Evolutionary conservation across 495 filamentous ascomycete genomes (phyloP).

Genomic region (Zalerion maritima): DNA sequence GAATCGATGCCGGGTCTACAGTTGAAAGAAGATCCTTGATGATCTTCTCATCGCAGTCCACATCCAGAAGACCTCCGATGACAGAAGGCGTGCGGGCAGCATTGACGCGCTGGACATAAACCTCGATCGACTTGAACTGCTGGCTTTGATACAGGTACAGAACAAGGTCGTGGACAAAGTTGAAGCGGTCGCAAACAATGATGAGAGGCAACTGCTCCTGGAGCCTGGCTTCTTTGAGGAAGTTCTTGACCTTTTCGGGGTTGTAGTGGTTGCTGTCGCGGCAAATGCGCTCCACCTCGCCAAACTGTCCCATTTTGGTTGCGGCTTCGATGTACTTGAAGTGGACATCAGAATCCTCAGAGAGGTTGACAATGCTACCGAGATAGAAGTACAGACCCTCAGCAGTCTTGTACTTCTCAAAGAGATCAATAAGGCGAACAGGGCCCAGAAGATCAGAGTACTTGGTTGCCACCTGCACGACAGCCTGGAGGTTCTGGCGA

Average conservation of each 20-base stretch:
- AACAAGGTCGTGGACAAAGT: constrained; percentile 94
- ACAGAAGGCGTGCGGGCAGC: constrained; percentile 86
- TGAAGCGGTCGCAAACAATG: constrained; percentile 97
- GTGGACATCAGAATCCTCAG: constrained; percentile 84
- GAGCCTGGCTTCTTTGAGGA: constrained; percentile 90
- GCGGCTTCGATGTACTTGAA: constrained; percentile 99
- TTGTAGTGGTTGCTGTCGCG: constrained; percentile 89
- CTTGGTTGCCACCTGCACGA: constrained; percentile 90
- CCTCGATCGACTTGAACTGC: constrained; percentile 98
- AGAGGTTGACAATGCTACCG: constrained; percentile 92
- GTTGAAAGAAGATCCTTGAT: constrained; percentile 89
- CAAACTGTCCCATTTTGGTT: constrained; percentile 77
- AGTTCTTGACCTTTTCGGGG: constrained; percentile 97
- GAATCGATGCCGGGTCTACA: constrained; percentile 70
- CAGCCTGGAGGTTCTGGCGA: constrained; percentile 86
- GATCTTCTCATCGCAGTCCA: constrained; percentile 91
- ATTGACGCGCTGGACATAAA: constrained; percentile 98
- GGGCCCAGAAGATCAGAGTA: constrained; percentile 96
- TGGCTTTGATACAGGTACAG: constrained; percentile 98
- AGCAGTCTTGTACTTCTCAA: constrained; percentile 92
- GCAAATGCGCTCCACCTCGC: constrained; percentile 93
- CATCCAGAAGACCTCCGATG: constrained; percentile 87
- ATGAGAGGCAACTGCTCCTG: constrained; percentile 91
- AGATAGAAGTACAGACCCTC: constrained; percentile 98
- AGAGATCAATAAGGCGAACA: constrained; percentile 72